Conservation (phyloP, 2,329 filamentous ascomycete genomes). For the Apiospora phragmitis region DNA sequence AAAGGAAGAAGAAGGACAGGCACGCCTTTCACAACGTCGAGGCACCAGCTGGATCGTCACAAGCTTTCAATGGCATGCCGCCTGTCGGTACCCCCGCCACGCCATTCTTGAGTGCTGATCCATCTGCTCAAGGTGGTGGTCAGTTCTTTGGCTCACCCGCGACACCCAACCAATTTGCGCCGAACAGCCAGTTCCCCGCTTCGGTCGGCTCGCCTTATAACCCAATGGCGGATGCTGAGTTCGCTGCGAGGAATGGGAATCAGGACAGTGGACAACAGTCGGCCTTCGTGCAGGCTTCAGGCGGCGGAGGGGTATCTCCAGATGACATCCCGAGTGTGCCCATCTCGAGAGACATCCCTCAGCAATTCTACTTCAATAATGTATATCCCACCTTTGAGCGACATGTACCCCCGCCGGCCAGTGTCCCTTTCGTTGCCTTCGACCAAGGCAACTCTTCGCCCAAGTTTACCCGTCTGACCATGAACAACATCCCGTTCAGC, state of each 20-base stretch:
- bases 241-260: slow-evolving; percentile 42
- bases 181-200: slow-evolving; percentile 57
- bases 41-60: slow-evolving; percentile 65
- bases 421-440: slow-evolving; percentile 86
- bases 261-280: slow-evolving; percentile 38
- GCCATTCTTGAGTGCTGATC: slow-evolving; percentile 59
- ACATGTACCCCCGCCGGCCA: slow-evolving; percentile 85
- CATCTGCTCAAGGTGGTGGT: slow-evolving; percentile 42
- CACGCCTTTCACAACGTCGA: slow-evolving; percentile 91
- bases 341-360: slow-evolving; percentile 75
- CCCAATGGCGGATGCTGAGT: slow-evolving; percentile 45
- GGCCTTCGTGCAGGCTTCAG: slow-evolving; percentile 57
- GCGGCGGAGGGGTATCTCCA: slow-evolving; percentile 77
- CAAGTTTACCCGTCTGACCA: slow-evolving; percentile 85
- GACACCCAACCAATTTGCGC: slow-evolving; percentile 47
- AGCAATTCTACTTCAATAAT: slow-evolving; percentile 82
- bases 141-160: slow-evolving; percentile 48
- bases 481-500: slow-evolving; percentile 89
- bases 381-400: slow-evolving; percentile 95
- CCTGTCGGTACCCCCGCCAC: slow-evolving; percentile 55
- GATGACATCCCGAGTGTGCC: slow-evolving; percentile 94
- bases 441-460: slow-evolving; percentile 97
- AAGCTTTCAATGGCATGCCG: slow-evolving; percentile 69
- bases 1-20: slow-evolving; percentile 89
- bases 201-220: slow-evolving; percentile 55